phyloP scores from a whole-genome alignment of 2,329 filamentous ascomycete genomes.

The Zymoseptoria ardabiliae region DNA sequence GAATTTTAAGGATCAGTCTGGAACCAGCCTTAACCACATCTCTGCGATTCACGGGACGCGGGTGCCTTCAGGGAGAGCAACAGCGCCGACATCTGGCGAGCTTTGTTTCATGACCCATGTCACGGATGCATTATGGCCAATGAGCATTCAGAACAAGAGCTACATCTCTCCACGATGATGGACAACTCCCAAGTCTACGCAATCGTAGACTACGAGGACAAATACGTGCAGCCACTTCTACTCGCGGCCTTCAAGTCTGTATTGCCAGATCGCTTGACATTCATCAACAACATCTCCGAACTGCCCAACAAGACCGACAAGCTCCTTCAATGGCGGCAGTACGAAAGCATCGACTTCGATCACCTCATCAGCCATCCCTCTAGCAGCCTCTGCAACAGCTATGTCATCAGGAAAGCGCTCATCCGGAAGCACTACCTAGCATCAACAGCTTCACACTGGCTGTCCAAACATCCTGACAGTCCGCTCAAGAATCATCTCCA shows the following conservation, averaged over 20 bases:
- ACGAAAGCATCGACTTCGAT: conserved; percentile 82
- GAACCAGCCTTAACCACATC: too few relatives aligned
- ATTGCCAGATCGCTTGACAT: conserved; percentile 42
- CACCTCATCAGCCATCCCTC: conserved; percentile 56
- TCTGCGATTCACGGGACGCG: too few relatives aligned
- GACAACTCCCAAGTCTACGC: conserved; percentile 49
- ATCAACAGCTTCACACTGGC: conserved; percentile 75
- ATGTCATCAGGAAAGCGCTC: conserved; percentile 90
- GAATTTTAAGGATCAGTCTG: too few relatives aligned
- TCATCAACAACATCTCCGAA: conserved; percentile 47
- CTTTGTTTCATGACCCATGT: neutral
- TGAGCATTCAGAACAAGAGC: neutral
- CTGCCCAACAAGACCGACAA: conserved; percentile 41
- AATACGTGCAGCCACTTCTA: conserved; percentile 83
- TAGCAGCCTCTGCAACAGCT: conserved; percentile 71
- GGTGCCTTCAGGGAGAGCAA: too few relatives aligned
- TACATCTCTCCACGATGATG: conserved; percentile 1
- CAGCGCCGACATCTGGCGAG: too few relatives aligned
- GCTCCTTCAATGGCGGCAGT: conserved; percentile 73
- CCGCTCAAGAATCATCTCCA: conserved; percentile 64
- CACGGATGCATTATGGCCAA: neutral
- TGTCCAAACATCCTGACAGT: conserved; percentile 71
- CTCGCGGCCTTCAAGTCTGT: conserved; percentile 59
- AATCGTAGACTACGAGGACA: conserved; percentile 74
- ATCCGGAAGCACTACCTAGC: conserved; percentile 94